Conservation (phyloP, 2,329 filamentous ascomycete genomes). For the Fusarium torulosum region DNA sequence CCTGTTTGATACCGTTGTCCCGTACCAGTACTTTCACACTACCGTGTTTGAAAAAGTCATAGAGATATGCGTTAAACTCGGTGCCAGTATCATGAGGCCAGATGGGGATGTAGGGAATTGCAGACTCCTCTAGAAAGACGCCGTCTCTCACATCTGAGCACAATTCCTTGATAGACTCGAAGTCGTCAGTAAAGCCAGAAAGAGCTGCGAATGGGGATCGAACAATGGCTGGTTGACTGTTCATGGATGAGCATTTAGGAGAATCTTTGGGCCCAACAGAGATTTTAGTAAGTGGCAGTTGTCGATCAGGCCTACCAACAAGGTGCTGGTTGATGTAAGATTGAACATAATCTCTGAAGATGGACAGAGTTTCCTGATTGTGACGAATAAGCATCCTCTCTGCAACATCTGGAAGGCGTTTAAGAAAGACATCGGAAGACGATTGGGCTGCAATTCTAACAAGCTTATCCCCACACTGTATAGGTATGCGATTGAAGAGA, state of each 20-base stretch:
- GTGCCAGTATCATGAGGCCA: conserved; percentile 65
- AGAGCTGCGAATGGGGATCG: conserved; percentile 79
- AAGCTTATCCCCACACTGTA: conserved; percentile 59
- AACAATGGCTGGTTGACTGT: conserved; percentile 55
- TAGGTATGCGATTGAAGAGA: conserved; percentile 73
- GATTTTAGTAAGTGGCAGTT: conserved; percentile 70
- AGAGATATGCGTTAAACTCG: conserved; percentile 74
- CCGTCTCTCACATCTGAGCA: conserved; percentile 73
- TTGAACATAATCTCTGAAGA: conserved; percentile 76
- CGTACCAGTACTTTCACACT: conserved; percentile 69
- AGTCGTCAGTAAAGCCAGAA: conserved; percentile 75
- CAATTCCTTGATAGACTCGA: conserved; percentile 74
- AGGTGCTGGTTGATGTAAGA: conserved; percentile 77
- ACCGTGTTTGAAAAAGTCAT: conserved; percentile 83
- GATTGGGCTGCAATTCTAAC: conserved; percentile 66
- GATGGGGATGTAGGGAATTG: conserved; percentile 76
- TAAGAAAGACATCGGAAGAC: conserved; percentile 75
- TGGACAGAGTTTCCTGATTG: conserved; percentile 73
- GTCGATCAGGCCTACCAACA: conserved; percentile 60
- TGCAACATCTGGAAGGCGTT: conserved; percentile 69
- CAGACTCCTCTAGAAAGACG: conserved; percentile 80
- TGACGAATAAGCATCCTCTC: conserved; percentile 68
- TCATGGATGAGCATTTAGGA: neutral
- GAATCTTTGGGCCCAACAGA: conserved; percentile 54
- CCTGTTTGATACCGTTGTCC: conserved; percentile 74